Percentiles rank a stretch among this genome's conserved stretches.
Conservation (phyloP, 148 eudicot species). For the Gaultheria prostrata region DNA sequence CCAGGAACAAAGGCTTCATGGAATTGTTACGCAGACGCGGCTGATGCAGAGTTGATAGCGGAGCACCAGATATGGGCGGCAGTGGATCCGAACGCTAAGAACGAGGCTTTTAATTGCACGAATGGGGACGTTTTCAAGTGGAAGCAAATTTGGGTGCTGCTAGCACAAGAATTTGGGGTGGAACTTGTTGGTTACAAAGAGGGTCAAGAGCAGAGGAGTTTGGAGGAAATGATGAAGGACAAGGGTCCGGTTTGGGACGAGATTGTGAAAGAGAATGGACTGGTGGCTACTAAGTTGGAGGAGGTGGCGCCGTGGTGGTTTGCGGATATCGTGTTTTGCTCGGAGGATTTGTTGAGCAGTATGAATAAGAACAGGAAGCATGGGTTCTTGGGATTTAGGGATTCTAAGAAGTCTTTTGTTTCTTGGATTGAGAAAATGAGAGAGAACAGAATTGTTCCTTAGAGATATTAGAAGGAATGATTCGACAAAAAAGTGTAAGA, state of each 20-base stretch:
- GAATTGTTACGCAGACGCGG: constrained; percentile 15
- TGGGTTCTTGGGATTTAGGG: constrained; percentile 18
- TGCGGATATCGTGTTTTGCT: background rate
- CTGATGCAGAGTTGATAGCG: constrained; percentile 19
- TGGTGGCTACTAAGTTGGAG: constrained; percentile 9
- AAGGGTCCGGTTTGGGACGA: constrained; percentile 16
- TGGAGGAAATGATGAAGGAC: constrained; percentile 20
- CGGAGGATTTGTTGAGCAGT: background rate
- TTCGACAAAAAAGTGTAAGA: background rate
- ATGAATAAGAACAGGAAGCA: constrained; percentile 20
- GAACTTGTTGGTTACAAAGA: constrained; percentile 3
- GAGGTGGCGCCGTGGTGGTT: constrained; percentile 21
- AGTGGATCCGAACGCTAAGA: constrained; percentile 19
- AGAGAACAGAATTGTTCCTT: constrained; percentile 15
- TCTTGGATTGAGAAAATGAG: constrained; percentile 14
- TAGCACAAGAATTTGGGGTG: constrained; percentile 10
- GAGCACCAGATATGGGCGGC: constrained; percentile 28
- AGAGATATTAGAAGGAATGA: background rate
- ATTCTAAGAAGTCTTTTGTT: constrained; percentile 13
- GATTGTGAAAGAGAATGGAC: constrained; percentile 16
- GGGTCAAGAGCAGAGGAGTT: background rate
- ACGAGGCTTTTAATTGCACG: constrained; percentile 24
- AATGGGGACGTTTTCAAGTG: constrained; percentile 33
- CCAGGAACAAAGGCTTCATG: constrained; percentile 15
- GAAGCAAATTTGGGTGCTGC: constrained; percentile 28